phyloP scores from a whole-genome alignment of 1,139 yeast genomes.

The Yamadazyma conglobata region DNA sequence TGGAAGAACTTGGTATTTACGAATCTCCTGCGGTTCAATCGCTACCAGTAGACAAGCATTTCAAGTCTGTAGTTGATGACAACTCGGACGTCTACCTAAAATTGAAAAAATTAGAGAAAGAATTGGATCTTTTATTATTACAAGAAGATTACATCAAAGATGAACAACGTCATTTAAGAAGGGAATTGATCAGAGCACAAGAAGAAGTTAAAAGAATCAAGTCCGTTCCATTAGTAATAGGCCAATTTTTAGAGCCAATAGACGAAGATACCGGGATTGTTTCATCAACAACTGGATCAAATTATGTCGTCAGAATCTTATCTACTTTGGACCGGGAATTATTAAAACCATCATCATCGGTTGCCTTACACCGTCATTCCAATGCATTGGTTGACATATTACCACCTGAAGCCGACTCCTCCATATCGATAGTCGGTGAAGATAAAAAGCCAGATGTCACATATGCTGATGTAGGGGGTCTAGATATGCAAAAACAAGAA shows the following conservation, averaged over 20 bases:
- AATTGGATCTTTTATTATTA: conserved; percentile 72
- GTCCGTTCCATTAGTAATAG: conserved; percentile 96
- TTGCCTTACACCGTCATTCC: conserved; percentile 96
- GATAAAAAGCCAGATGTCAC: conserved; percentile 90
- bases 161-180: conserved; percentile 92
- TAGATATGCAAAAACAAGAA: conserved; percentile 99
- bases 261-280: conserved; percentile 97
- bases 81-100: conserved; percentile 73
- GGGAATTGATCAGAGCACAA: conserved; percentile 94
- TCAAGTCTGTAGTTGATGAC: conserved; percentile 16
- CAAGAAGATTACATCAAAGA: conserved; percentile 98
- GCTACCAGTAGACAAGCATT: conserved; percentile 12
- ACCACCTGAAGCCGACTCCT: conserved; percentile 98
- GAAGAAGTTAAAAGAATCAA: conserved; percentile 98
- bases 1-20: conserved; percentile 30
- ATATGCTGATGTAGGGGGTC: conserved; percentile 95
- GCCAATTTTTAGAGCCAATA: conserved; percentile 96
- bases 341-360: conserved; percentile 91
- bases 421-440: conserved; percentile 91
- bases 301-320: conserved; percentile 90
- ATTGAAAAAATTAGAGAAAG: conserved; percentile 84
- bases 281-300: conserved; percentile 95
- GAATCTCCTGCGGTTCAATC: conserved; percentile 14
- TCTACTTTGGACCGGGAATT: conserved; percentile 94
- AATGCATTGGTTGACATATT: conserved; percentile 94